Evolutionary conservation across 202 grass and related monocot species (phyloP), one percentile per base, ranked within the genome.

Genomic region (Brachypodium distachyon): DNA sequence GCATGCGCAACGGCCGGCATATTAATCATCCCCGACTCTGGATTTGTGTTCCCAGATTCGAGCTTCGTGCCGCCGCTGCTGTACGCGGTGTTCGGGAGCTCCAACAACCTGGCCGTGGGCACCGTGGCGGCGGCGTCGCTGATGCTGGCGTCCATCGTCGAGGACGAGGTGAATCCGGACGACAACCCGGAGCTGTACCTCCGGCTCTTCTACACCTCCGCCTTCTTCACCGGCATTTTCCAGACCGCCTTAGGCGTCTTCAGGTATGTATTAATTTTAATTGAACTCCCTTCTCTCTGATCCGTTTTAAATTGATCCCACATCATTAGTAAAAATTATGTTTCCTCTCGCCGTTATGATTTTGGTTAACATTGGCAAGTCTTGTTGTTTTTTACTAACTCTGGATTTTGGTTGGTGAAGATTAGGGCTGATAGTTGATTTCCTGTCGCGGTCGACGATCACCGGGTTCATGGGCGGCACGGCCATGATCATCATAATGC

Each of bases 391-490:
- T 17, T 61, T 39, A 28, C 5, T 31, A 22, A 55, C 65, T 21
- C 4, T 28, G 7, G 4, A 16, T 25, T 56, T 67, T 71, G 27
- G 38, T 3, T 54, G 29, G 78, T 70, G 83, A 76, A 98, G 95
- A 73, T 73, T 99, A 82, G 96, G 96, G 56, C 81, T 99, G 7
- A 82, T 98, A 88, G 76, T 98, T 43, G 95, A 98, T 82, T 98
- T 98, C 76, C 77, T 98, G 43, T 98, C 95, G 52, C 86, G 89
- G 40, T 92, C 95, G 39, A 92, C 89, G 38, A 98, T 98, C 60
- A 92, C 89, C 29, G 91, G 95, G 9, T 98, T 98, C 84, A 98
- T 98, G 95, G 91, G 95, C 49, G 95, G 95, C 37, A 98, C 95
- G 25, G 91, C 95, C 11, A 84, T 59, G 34, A 94, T 98, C 74